Percentiles rank a stretch among this genome's conserved stretches.
These are phyloP conservation scores for Stagonosporopsis tanaceti DNA, from an alignment of 2,329 filamentous ascomycete genomes.

Conservation along the genomic window DNA sequence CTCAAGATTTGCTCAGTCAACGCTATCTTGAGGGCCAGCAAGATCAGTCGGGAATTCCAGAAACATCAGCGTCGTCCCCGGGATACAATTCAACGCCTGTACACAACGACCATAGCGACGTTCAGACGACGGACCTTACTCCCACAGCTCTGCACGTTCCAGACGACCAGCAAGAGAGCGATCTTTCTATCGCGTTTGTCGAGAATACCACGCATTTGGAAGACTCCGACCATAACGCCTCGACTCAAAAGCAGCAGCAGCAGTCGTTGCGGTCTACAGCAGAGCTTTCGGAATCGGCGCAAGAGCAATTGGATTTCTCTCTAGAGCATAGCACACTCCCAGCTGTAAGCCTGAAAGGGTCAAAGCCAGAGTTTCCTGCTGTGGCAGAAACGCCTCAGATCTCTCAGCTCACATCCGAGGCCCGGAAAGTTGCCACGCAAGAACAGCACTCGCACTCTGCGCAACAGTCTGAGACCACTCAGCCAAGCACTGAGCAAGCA, in stretches of 20 bases:
- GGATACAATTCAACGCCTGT: neutral
- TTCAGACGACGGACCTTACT: neutral
- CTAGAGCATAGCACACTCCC: neutral
- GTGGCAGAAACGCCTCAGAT: constrained; percentile 15
- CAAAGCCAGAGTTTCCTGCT: neutral
- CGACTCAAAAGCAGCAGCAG: neutral
- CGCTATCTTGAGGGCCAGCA: constrained; percentile 8
- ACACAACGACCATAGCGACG: neutral
- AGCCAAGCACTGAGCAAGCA: neutral
- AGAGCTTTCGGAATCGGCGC: neutral
- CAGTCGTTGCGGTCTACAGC: neutral
- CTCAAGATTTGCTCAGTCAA: constrained; percentile 28
- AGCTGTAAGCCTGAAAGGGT: neutral
- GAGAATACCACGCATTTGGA: constrained; percentile 2
- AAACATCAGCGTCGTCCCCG: constrained; percentile 10
- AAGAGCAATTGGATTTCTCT: neutral
- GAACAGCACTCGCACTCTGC: neutral
- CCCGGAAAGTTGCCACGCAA: neutral
- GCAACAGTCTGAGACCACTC: neutral
- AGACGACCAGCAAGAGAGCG: neutral
- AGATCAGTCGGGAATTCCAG: constrained; percentile 10
- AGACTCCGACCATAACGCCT: neutral
- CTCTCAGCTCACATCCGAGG: neutral
- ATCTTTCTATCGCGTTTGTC: neutral
- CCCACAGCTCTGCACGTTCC: neutral